A percentile compares a stretch with the other conserved stretches of the same genome.
Conservation (phyloP, 495 filamentous ascomycete species). For the Lentithecium fluviatile region DNA sequence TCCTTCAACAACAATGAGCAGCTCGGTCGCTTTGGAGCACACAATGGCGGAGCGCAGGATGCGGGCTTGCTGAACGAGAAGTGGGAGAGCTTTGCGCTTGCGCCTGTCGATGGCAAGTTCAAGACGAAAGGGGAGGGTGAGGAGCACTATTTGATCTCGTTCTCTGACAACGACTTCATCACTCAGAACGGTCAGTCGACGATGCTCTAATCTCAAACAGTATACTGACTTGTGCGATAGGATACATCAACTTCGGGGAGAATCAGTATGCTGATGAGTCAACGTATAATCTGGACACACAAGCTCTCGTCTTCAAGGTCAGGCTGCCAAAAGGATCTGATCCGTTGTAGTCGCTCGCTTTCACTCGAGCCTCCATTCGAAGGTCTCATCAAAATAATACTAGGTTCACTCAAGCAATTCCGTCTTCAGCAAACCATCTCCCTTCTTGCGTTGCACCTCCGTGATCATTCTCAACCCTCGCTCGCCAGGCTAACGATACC, state of each 20-base stretch:
- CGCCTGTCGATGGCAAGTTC: slow-evolving; percentile 56
- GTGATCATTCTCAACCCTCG: background rate
- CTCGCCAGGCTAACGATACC: slow-evolving; percentile 11
- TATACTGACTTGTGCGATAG: background rate
- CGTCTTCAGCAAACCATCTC: background rate
- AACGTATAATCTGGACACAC: slow-evolving; percentile 65
- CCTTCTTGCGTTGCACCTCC: background rate
- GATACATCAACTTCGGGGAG: slow-evolving; percentile 58
- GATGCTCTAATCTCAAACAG: background rate
- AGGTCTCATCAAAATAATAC: too few species aligned
- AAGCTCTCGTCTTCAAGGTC: slow-evolving; percentile 71
- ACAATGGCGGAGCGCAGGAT: slow-evolving; percentile 64
- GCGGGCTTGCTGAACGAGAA: slow-evolving; percentile 69
- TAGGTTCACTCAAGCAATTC: too few species aligned
- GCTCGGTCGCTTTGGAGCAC: slow-evolving; percentile 65
- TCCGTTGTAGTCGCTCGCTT: slow-evolving; percentile 27
- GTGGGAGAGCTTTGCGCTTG: slow-evolving; percentile 71
- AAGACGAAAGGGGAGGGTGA: slow-evolving; percentile 38
- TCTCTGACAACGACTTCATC: slow-evolving; percentile 80
- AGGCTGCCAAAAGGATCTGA: slow-evolving; percentile 49
- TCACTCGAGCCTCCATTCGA: too few species aligned
- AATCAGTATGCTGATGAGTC: slow-evolving; percentile 60
- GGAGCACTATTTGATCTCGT: slow-evolving; percentile 68
- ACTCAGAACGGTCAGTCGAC: slow-evolving; percentile 64
- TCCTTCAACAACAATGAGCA: slow-evolving; percentile 71